Evolutionary conservation across 2,329 filamentous ascomycete species (phyloP).

Genomic region (Xylariaceae sp.): DNA sequence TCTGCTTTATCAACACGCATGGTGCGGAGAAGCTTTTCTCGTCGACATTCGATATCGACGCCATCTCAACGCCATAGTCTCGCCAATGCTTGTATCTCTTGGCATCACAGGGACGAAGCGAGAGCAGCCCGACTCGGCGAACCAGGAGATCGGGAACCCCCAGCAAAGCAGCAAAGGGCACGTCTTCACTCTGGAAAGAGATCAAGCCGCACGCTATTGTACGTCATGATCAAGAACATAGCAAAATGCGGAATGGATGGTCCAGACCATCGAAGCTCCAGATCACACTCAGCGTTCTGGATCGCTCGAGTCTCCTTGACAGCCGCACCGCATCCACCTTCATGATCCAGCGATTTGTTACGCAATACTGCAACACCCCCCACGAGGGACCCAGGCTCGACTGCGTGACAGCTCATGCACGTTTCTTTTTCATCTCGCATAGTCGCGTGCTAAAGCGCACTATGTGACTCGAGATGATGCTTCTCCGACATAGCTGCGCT

Average conservation of each 20-base stretch:
- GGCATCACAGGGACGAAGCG: not conserved
- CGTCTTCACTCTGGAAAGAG: not conserved
- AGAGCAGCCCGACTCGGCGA: constrained; percentile 1
- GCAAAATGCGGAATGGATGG: no score
- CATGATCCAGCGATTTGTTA: not conserved
- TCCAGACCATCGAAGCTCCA: no score
- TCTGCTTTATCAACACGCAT: no score
- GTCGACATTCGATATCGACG: no score
- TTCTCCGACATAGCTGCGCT: not conserved
- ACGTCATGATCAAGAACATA: no score
- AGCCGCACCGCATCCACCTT: constrained; percentile 4
- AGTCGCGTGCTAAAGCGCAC: not conserved
- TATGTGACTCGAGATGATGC: constrained; percentile 1
- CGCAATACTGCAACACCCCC: not conserved
- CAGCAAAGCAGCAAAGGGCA: constrained; percentile 2
- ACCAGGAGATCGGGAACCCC: constrained; percentile 8
- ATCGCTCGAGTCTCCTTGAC: constrained; percentile 1
- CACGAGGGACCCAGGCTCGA: constrained; percentile 4
- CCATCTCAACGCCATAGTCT: no score
- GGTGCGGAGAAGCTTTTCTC: no score
- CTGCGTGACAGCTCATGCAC: constrained; percentile 9
- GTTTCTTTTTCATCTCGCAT: not conserved
- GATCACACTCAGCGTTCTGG: constrained; percentile 3
- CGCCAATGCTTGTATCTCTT: no score
- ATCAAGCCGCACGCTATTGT: no score